phyloP scores from a whole-genome alignment of 2,329 filamentous ascomycete species.

The Microcera coccophila region DNA sequence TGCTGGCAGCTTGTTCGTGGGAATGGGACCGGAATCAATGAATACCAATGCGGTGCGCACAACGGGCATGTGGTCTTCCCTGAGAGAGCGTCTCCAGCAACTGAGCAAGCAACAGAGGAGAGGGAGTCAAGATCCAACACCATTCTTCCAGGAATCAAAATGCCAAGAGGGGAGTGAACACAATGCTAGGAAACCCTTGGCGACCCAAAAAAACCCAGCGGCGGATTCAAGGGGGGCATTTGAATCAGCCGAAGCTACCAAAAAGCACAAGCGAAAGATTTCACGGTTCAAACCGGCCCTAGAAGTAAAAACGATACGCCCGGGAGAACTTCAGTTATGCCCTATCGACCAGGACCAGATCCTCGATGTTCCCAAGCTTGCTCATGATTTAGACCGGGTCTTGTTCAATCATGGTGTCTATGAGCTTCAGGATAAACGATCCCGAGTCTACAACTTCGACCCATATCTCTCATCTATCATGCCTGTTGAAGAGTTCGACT shows the following conservation, averaged over 20 bases:
- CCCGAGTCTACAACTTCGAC: slow-evolving; percentile 92
- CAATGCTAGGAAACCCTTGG: not conserved
- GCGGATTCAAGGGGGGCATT: not conserved
- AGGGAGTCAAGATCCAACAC: not conserved
- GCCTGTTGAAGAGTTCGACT: slow-evolving; percentile 90
- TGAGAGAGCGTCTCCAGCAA: slow-evolving; percentile 26
- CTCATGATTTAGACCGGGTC: slow-evolving; percentile 79
- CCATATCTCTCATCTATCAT: slow-evolving; percentile 91
- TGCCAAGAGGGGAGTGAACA: not conserved
- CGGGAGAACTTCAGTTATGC: slow-evolving; percentile 23
- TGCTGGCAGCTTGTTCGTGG: not conserved
- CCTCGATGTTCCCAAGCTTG: slow-evolving; percentile 54
- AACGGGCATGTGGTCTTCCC: slow-evolving; percentile 27
- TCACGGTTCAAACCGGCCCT: slow-evolving; percentile 9
- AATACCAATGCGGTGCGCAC: not conserved
- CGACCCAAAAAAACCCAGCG: not conserved
- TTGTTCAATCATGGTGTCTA: slow-evolving; percentile 95
- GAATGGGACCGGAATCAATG: not conserved
- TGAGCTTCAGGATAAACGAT: slow-evolving; percentile 81
- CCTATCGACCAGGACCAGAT: slow-evolving; percentile 33
- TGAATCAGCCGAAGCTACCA: slow-evolving; percentile 1
- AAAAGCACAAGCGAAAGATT: slow-evolving; percentile 5
- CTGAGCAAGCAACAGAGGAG: not conserved
- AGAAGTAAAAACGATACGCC: slow-evolving; percentile 28
- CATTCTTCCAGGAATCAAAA: not conserved